Conservation (phyloP, 225 moss, liverwort and hornwort species). For the Lunularia cruciata region DNA sequence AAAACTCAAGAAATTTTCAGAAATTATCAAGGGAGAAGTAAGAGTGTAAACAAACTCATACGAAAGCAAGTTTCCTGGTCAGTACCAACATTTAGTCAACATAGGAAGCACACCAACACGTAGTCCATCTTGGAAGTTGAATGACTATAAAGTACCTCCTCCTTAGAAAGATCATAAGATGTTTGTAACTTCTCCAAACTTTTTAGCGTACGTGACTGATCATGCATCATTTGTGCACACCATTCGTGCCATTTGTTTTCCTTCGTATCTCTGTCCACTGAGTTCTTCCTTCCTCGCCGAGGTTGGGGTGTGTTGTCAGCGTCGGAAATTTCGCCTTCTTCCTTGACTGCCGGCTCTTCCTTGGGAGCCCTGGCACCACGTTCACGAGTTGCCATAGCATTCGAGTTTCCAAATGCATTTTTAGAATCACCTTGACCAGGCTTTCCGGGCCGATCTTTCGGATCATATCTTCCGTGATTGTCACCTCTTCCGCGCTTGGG, state of each 20-base stretch:
- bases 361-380: constrained; percentile 55
- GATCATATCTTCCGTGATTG: constrained; percentile 40
- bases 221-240: constrained; percentile 96
- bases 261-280: constrained; percentile 67
- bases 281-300: constrained; percentile 62
- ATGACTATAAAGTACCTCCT: constrained; percentile 56
- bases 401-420: constrained; percentile 26
- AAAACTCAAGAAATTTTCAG: too few species aligned
- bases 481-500: constrained; percentile 68
- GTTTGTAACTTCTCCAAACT: constrained; percentile 86
- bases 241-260: constrained; percentile 98
- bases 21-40: too few species aligned
- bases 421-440: constrained; percentile 46
- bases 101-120: too few species aligned
- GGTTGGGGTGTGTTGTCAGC: constrained; percentile 69
- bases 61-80: neutral
- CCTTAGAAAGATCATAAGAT: constrained; percentile 72
- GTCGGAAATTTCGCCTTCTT: constrained; percentile 98
- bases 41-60: too few species aligned
- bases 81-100: neutral
- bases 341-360: constrained; percentile 70
- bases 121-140: neutral
- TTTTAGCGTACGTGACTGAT: constrained; percentile 75
- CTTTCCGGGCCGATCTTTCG: constrained; percentile 68
- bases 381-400: constrained; percentile 57